Evolutionary conservation across 73 alveolate genomes (phyloP).

Genomic region (Urostyla sp.): DNA sequence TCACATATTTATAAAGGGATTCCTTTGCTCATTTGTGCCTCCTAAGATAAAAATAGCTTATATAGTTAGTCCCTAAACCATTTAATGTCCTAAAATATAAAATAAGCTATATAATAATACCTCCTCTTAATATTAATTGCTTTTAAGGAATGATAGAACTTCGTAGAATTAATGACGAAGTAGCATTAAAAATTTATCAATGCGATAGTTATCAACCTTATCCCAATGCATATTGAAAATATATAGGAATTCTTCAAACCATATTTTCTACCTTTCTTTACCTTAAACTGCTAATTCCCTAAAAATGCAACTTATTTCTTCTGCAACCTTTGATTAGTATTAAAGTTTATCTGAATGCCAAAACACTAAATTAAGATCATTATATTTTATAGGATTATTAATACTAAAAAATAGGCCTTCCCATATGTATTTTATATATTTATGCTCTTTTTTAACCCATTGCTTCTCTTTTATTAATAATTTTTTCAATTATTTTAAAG

Average conservation of each 20-base stretch:
- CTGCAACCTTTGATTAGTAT: conserved; percentile 37
- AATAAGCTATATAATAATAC: background rate
- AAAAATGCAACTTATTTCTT: background rate
- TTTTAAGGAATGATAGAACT: conserved; percentile 3
- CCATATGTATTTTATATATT: conserved; percentile 42
- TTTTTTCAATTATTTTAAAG: conserved; percentile 14
- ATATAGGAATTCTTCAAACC: conserved; percentile 54
- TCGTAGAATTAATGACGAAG: conserved; percentile 9
- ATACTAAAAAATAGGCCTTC: conserved; percentile 57
- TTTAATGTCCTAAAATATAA: conserved; percentile 10
- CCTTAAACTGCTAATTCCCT: conserved; percentile 1
- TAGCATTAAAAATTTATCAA: conserved; percentile 58
- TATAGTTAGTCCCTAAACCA: conserved; percentile 23
- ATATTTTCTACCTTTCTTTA: conserved; percentile 1
- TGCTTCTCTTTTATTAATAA: conserved; percentile 9
- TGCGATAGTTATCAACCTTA: conserved; percentile 55
- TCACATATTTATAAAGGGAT: conserved; percentile 49
- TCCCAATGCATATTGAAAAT: conserved; percentile 60
- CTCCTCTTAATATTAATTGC: conserved; percentile 1
- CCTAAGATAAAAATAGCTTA: conserved; percentile 22
- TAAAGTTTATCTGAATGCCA: conserved; percentile 60
- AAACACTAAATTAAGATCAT: conserved; percentile 7
- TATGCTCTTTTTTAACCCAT: conserved; percentile 8
- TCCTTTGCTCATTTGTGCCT: conserved; percentile 33
- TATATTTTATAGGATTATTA: background rate